phyloP scores from a whole-genome alignment of 2,329 filamentous ascomycete genomes.

The Fusarium miscanthi region DNA sequence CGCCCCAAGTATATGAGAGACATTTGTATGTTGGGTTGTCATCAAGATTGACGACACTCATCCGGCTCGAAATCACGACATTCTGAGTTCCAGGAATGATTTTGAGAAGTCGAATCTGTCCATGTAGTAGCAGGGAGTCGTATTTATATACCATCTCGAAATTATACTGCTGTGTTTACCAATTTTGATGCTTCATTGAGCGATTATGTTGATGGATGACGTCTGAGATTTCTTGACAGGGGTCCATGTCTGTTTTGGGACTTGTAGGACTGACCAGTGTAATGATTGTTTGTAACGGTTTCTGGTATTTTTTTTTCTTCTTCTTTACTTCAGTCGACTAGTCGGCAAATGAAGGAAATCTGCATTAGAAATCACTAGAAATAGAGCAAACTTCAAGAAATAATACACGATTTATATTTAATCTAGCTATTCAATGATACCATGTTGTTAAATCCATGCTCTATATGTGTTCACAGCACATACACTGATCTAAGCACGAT shows the following conservation, averaged over 20 bases:
- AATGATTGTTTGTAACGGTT: background rate
- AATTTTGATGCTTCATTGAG: background rate
- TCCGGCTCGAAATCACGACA: background rate
- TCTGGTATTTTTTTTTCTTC: too few relatives aligned
- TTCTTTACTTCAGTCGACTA: background rate
- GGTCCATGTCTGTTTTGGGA: background rate
- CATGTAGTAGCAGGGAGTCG: background rate
- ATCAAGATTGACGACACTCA: background rate
- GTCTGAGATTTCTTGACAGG: background rate
- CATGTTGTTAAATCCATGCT: background rate
- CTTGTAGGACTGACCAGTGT: background rate
- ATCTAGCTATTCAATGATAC: background rate
- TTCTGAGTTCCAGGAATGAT: background rate
- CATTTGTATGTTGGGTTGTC: background rate
- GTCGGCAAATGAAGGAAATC: background rate
- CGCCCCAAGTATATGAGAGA: slow-evolving; percentile 2
- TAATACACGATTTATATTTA: background rate
- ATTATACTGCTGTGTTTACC: too few relatives aligned
- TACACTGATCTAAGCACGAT: background rate
- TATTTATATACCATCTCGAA: background rate
- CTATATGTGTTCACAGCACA: background rate
- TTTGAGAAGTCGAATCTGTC: background rate
- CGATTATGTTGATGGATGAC: background rate
- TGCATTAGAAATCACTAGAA: background rate
- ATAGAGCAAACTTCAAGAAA: background rate